A percentile compares a stretch with the other conserved stretches of the same genome.
These are phyloP conservation scores for Globisporangium megalacanthum DNA, from an alignment of 352 stramenopile genomes.

Conservation along the genomic window DNA sequence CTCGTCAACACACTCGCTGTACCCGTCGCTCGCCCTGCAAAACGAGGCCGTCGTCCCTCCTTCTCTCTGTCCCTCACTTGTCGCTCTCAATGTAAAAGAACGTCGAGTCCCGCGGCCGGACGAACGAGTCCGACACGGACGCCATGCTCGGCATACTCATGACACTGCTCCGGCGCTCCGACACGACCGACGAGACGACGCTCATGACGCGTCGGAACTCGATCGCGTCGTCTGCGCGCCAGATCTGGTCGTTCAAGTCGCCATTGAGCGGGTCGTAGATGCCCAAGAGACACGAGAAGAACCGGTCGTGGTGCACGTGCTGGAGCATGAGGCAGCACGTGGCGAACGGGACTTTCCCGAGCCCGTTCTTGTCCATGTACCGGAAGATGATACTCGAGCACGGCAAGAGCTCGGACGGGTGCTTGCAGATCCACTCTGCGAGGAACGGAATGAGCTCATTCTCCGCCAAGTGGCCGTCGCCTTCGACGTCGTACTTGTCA, in stretches of 20 bases:
- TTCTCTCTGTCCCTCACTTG: neutral
- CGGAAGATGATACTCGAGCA: conserved; percentile 81
- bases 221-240: conserved; percentile 47
- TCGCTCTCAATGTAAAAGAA: conserved; percentile 62
- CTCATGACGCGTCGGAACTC: conserved; percentile 72
- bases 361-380: conserved; percentile 85
- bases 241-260: conserved; percentile 72
- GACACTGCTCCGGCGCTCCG: conserved; percentile 41
- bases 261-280: conserved; percentile 80
- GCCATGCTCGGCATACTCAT: conserved; percentile 22
- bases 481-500: conserved; percentile 70
- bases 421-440: conserved; percentile 81
- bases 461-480: conserved; percentile 60
- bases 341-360: conserved; percentile 75
- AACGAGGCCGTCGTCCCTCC: no score
- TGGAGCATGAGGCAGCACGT: conserved; percentile 86
- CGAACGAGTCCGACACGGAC: conserved; percentile 26
- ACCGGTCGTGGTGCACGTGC: conserved; percentile 85
- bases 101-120: conserved; percentile 59
- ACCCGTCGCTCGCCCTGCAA: no score
- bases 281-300: conserved; percentile 80
- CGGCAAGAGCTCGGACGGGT: conserved; percentile 67
- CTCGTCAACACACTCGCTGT: no score
- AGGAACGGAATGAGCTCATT: conserved; percentile 68
- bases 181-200: conserved; percentile 62